These are phyloP conservation scores for Cicer yamashitae DNA, from an alignment of 306 rosid genomes.

Conservation along the genomic window DNA sequence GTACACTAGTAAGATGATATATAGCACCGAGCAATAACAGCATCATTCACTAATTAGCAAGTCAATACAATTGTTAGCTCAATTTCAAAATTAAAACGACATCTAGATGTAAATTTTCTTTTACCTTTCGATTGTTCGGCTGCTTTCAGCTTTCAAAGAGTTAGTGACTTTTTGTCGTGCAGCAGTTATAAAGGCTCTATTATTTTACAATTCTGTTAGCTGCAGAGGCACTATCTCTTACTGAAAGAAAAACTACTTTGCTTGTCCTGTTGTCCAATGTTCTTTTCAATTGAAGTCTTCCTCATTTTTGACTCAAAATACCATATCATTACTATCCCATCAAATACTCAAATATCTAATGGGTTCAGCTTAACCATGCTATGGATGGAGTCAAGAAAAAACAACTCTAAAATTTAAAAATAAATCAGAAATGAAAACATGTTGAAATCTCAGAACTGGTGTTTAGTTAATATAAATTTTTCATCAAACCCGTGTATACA, in stretches of 20 bases:
- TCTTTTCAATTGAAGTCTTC: neutral
- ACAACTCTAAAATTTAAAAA: neutral
- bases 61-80: too few relatives aligned
- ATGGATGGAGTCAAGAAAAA: neutral
- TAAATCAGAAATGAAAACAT: neutral
- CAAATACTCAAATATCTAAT: slow-evolving; percentile 1
- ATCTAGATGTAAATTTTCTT: too few relatives aligned
- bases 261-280: slow-evolving; percentile 14
- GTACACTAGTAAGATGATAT: too few relatives aligned
- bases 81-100: neutral
- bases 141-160: neutral
- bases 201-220: slow-evolving; percentile 12
- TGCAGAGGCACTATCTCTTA: slow-evolving; percentile 39
- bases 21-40: too few relatives aligned
- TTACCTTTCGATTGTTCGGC: too few relatives aligned
- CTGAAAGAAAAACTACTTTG: slow-evolving; percentile 35
- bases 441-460: neutral
- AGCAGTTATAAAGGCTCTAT: slow-evolving; percentile 25
- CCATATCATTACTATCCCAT: slow-evolving; percentile 10
- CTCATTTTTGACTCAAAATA: slow-evolving; percentile 1
- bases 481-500: neutral
- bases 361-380: neutral
- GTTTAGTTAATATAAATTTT: neutral
- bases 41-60: too few relatives aligned
- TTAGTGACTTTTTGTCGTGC: slow-evolving; percentile 29